Evolutionary conservation across 1,284 basidiomycete genomes (phyloP), one percentile per base, ranked within the genome.

Genomic region (Malassezia sp.): DNA sequence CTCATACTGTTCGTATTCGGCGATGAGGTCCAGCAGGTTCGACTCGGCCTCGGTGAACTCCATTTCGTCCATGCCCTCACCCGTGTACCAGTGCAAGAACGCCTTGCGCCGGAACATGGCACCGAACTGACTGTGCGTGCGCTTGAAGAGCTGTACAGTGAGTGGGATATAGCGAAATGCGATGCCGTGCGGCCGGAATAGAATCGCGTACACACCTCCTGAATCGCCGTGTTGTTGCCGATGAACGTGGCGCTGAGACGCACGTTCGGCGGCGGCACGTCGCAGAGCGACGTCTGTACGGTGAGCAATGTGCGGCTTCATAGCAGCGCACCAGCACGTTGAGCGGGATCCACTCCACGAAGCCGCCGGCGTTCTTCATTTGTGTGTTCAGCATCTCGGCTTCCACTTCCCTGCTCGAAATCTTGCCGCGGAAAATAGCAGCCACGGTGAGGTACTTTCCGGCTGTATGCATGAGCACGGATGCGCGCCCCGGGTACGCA

Each of bases 361-460:
- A 71, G 38, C 58, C 56, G 20, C 49, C 46, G 28, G 64, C 57
- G 48, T 67, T 57, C 57, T 67, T 61, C 45, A 57, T 52, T 60
- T 71, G 68, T 37, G 66, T 56, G 38, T 48, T 54, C 42, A 59
- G 60, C 67, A 71, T 70, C 53, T 67, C 61, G 31, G 61, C 53
- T 55, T 71, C 70, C 30, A 71, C 70, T 38, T 68, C 83, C 83
- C 54, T 39, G 50, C 49, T 43, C 24, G 57, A 53, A 23, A 44
- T 43, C 49, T 65, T 60, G 45, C 70, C 70, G 35, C 70, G 61
- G 65, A 66, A 64, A 49, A 70, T 63, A 22, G 61, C 64, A 31
- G 64, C 66, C 46, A 57, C 56, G 83, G 31, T 71, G 63, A 45
- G 80, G 72, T 29, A 77, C 69, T 49, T 72, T 66, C 75, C 78